These are phyloP conservation scores for Trametes sp. DNA, from an alignment of 1,284 basidiomycete species.

Conservation along the genomic window DNA sequence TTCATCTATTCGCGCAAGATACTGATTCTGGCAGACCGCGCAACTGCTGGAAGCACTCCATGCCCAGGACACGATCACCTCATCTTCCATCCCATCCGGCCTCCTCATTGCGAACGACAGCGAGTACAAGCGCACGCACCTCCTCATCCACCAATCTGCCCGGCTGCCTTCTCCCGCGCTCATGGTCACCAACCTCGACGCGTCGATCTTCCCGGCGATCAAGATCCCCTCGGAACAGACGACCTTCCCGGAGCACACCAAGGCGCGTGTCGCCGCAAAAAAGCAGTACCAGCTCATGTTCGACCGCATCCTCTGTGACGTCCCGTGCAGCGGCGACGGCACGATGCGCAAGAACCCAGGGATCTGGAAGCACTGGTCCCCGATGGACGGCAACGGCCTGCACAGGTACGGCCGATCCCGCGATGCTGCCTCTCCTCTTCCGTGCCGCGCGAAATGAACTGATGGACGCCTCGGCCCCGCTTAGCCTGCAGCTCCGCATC, in stretches of 20 bases:
- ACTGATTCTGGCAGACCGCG: constrained; percentile 64
- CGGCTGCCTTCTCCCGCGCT: constrained; percentile 92
- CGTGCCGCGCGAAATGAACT: constrained; percentile 8
- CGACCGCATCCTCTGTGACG: constrained; percentile 95
- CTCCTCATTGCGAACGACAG: constrained; percentile 91
- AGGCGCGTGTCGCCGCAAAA: constrained; percentile 37
- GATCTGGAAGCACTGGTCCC: constrained; percentile 95
- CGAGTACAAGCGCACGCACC: constrained; percentile 94
- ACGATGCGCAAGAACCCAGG: constrained; percentile 95
- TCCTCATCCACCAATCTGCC: constrained; percentile 98
- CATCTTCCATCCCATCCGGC: constrained; percentile 75
- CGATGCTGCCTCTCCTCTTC: neutral
- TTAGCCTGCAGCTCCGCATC: constrained; percentile 90
- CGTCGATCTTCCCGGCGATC: constrained; percentile 86
- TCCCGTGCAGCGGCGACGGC: constrained; percentile 98
- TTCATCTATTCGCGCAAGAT: neutral
- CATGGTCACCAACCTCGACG: constrained; percentile 97
- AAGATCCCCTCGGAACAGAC: constrained; percentile 54
- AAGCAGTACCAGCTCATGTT: constrained; percentile 69
- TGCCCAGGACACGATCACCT: constrained; percentile 64
- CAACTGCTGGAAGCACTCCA: constrained; percentile 93
- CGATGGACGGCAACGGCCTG: constrained; percentile 89
- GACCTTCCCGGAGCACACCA: constrained; percentile 39
- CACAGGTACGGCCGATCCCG: constrained; percentile 67
- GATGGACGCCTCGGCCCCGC: constrained; percentile 9